Evolutionary conservation across 1,284 basidiomycete genomes (phyloP).

Genomic region (Sparassis latifolia): DNA sequence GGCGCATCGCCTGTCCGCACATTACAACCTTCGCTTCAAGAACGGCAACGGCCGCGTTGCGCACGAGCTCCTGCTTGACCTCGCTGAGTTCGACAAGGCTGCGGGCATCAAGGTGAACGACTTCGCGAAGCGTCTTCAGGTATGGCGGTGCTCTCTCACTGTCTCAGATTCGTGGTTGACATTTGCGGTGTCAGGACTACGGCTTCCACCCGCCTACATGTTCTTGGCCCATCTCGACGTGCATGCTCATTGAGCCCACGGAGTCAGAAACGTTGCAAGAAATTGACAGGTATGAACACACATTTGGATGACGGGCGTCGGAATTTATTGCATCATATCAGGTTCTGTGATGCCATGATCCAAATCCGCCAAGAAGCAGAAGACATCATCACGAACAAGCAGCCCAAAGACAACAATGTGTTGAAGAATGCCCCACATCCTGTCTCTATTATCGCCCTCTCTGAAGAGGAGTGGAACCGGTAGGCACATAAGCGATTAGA

Average conservation of each 20-base stretch:
- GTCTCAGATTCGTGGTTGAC: background rate
- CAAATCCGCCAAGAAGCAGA: constrained; percentile 89
- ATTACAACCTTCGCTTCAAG: constrained; percentile 88
- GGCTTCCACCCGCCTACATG: constrained; percentile 90
- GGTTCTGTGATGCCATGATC: constrained; percentile 97
- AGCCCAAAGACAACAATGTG: constrained; percentile 84
- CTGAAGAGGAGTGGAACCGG: constrained; percentile 81
- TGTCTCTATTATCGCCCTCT: constrained; percentile 61
- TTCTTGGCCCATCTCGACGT: constrained; percentile 92
- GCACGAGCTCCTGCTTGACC: constrained; percentile 92
- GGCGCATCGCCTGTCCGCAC: constrained; percentile 77
- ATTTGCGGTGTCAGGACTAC: constrained; percentile 52
- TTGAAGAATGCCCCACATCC: constrained; percentile 95
- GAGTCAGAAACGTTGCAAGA: constrained; percentile 91
- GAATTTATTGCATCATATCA: constrained; percentile 17
- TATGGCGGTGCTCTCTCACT: constrained; percentile 20
- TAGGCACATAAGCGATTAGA: constrained; percentile 28
- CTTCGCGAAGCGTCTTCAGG: constrained; percentile 92
- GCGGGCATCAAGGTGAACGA: constrained; percentile 90
- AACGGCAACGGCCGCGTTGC: constrained; percentile 90
- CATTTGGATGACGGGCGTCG: background rate
- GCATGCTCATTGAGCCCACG: constrained; percentile 93
- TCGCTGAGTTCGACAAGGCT: constrained; percentile 89
- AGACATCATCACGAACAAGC: constrained; percentile 80
- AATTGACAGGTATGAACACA: constrained; percentile 62